These are phyloP conservation scores for Skeletonema potamos DNA, from an alignment of 108 stramenopile species.

Conservation along the genomic window DNA sequence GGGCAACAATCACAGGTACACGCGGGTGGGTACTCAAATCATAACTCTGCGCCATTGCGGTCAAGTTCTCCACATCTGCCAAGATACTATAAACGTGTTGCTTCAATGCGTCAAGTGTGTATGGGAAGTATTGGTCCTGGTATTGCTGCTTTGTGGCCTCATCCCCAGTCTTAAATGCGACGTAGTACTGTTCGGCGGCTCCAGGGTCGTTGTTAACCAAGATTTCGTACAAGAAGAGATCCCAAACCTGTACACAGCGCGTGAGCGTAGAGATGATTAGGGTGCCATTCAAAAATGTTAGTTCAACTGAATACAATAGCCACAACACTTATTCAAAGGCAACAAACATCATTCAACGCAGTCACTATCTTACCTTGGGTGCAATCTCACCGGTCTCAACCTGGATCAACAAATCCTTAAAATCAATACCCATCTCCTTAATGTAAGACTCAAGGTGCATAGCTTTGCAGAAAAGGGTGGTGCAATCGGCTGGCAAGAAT, in stretches of 20 bases:
- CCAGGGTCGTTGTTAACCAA: constrained; percentile 26
- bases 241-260: constrained; percentile 28
- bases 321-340: constrained; percentile 15
- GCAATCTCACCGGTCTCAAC: background rate
- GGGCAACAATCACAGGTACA: constrained; percentile 39
- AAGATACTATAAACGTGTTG: constrained; percentile 29
- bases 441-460: constrained; percentile 28
- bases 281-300: too few relatives aligned
- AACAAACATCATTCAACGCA: background rate
- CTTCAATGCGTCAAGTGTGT: constrained; percentile 33
- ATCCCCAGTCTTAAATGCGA: constrained; percentile 8
- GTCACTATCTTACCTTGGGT: constrained; percentile 4
- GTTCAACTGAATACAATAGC: background rate
- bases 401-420: background rate
- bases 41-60: constrained; percentile 18
- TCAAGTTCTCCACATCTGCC: constrained; percentile 19
- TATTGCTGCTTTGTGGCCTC: constrained; percentile 40
- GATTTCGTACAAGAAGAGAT: constrained; percentile 38
- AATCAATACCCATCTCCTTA: constrained; percentile 11
- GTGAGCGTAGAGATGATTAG: background rate
- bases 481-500: constrained; percentile 25
- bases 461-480: constrained; percentile 36
- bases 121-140: constrained; percentile 32
- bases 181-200: constrained; percentile 23
- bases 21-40: constrained; percentile 42